These are phyloP conservation scores for Trifolium repens DNA, from an alignment of 306 rosid genomes.

Conservation along the genomic window DNA sequence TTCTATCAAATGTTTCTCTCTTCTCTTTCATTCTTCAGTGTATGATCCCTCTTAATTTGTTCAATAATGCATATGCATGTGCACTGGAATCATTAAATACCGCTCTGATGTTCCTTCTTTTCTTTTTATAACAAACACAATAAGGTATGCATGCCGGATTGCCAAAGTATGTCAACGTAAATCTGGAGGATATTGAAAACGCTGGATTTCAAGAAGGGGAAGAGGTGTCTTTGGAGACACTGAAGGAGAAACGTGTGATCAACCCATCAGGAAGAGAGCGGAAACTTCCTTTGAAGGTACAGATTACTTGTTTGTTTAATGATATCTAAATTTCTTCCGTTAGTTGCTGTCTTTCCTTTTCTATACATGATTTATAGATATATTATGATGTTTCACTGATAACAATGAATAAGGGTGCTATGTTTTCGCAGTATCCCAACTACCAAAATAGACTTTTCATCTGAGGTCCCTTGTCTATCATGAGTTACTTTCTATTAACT, in stretches of 20 bases:
- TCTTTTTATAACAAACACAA: not conserved
- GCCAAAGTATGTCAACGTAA: conserved; percentile 87
- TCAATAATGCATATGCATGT: not conserved
- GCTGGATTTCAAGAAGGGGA: conserved; percentile 91
- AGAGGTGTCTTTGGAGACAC: conserved; percentile 79
- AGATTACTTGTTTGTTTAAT: conserved; percentile 29
- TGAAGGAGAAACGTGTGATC: conserved; percentile 79
- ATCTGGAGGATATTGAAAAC: conserved; percentile 79
- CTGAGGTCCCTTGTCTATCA: not conserved
- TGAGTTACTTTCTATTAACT: conserved; percentile 28
- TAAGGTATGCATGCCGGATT: conserved; percentile 91
- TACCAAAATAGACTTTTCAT: conserved; percentile 2
- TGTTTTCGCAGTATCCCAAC: conserved; percentile 14
- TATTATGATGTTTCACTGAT: conserved; percentile 22
- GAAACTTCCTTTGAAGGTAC: conserved; percentile 89
- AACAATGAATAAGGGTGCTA: conserved; percentile 19
- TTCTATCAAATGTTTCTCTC: conserved; percentile 25
- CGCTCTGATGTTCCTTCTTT: conserved; percentile 25
- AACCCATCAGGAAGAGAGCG: conserved; percentile 96
- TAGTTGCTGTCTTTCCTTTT: conserved; percentile 22
- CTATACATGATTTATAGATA: not conserved
- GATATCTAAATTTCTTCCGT: conserved; percentile 16
- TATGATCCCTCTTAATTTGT: conserved; percentile 4
- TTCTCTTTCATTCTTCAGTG: conserved; percentile 10
- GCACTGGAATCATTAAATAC: not conserved